Evolutionary conservation across 192 early-diverging fungal genomes (phyloP).

Genomic region (Coemansia sp.): DNA sequence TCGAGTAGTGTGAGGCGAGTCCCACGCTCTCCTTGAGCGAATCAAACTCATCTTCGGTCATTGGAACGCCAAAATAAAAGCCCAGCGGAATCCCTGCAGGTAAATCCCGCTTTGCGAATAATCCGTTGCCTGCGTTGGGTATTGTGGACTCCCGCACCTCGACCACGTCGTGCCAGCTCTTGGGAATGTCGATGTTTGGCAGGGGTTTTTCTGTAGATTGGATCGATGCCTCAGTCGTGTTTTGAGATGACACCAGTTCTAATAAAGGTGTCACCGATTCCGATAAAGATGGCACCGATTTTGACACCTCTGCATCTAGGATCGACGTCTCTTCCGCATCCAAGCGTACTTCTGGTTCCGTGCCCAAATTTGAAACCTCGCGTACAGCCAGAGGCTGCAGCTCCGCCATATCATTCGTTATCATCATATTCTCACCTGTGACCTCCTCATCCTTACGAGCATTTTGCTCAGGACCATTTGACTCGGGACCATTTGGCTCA

Average conservation of each 20-base stretch:
- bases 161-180: slow-evolving; percentile 61
- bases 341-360: no score
- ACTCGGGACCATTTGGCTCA: neutral
- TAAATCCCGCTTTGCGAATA: slow-evolving; percentile 71
- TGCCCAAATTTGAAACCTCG: no score
- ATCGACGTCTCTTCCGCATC: no score
- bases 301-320: no score
- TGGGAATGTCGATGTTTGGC: slow-evolving; percentile 53
- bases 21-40: slow-evolving; percentile 79
- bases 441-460: no score
- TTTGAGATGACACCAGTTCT: neutral
- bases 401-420: no score
- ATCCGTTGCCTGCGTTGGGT: slow-evolving; percentile 69
- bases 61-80: slow-evolving; percentile 95
- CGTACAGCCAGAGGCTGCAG: no score
- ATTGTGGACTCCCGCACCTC: slow-evolving; percentile 62
- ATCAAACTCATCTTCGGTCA: slow-evolving; percentile 95
- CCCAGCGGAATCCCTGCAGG: slow-evolving; percentile 76
- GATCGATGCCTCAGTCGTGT: neutral
- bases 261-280: no score
- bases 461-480: no score
- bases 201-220: neutral
- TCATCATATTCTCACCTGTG: no score
- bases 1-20: slow-evolving; percentile 78
- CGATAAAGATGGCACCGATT: no score